A percentile compares a stretch with the other conserved stretches of the same genome.
Conservation (phyloP, 208 protist species). For the Acanthamoeba castellanii region DNA sequence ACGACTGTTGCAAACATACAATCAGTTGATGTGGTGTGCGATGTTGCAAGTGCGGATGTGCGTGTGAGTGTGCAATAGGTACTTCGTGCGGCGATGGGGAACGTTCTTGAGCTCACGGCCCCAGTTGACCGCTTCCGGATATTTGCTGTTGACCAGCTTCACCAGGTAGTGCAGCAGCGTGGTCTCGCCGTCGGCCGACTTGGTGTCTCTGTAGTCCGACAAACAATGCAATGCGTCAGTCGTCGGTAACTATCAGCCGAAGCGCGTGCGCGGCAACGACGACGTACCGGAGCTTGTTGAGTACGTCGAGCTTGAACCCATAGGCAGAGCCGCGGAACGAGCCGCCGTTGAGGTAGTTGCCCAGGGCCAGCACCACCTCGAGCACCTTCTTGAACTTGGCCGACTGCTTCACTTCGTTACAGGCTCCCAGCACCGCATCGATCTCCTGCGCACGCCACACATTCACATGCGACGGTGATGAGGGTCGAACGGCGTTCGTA, state of each 20-base stretch:
- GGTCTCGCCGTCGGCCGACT: background rate
- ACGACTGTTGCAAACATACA: background rate
- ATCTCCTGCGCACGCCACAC: constrained; percentile 15
- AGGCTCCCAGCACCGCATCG: background rate
- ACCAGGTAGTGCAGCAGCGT: constrained; percentile 56
- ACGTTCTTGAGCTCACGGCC: constrained; percentile 19
- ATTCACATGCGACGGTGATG: too few species aligned
- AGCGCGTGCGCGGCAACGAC: too few species aligned
- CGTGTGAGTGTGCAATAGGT: background rate
- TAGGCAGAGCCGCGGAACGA: constrained; percentile 74
- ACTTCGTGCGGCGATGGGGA: background rate
- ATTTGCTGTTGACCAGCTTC: background rate
- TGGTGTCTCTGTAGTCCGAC: background rate
- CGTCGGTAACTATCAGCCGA: background rate
- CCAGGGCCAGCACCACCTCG: constrained; percentile 65
- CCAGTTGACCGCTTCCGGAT: background rate
- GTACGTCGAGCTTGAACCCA: constrained; percentile 76
- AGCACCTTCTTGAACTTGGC: constrained; percentile 46
- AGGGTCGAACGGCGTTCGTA: too few species aligned
- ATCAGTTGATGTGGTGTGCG: too few species aligned
- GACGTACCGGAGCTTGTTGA: constrained; percentile 72
- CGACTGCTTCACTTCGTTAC: constrained; percentile 1
- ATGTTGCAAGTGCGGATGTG: background rate
- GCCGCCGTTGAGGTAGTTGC: constrained; percentile 70
- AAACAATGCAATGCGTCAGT: too few species aligned